A percentile compares a stretch with the other conserved stretches of the same genome.
Evolutionary conservation across 2,329 filamentous ascomycete species (phyloP).

Genomic region (Helminthosporium solani): DNA sequence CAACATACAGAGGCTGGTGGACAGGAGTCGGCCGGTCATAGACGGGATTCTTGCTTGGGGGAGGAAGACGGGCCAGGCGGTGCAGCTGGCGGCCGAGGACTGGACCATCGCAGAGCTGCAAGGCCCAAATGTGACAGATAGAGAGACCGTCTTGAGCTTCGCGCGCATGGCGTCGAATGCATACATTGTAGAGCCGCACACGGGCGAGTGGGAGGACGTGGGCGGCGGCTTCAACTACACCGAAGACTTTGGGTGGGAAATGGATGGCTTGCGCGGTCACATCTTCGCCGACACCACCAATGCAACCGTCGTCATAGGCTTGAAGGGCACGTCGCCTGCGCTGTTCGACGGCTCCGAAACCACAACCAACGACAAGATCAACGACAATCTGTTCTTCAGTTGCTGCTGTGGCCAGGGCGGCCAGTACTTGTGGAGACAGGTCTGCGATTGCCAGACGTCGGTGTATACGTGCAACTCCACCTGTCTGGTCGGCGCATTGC

Average conservation of each 20-base stretch:
- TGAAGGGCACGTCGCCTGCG: constrained; percentile 86
- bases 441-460: constrained; percentile 86
- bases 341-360: constrained; percentile 97
- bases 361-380: constrained; percentile 95
- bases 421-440: constrained; percentile 84
- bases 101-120: constrained; percentile 81
- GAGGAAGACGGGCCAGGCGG: constrained; percentile 65
- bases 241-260: constrained; percentile 88
- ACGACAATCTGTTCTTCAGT: constrained; percentile 97
- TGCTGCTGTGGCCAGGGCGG: constrained; percentile 96
- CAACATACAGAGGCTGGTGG: constrained; percentile 76
- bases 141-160: constrained; percentile 77
- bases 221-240: constrained; percentile 79
- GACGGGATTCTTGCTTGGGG: constrained; percentile 76
- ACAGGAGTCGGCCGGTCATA: constrained; percentile 73
- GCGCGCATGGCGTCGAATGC: constrained; percentile 88
- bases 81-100: constrained; percentile 67
- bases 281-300: constrained; percentile 87
- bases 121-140: constrained; percentile 81
- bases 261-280: constrained; percentile 85
- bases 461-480: constrained; percentile 92
- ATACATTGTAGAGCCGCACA: constrained; percentile 72
- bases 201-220: constrained; percentile 73
- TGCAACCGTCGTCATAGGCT: constrained; percentile 81
- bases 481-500: constrained; percentile 74